Evolutionary conservation across 1,284 basidiomycete species (phyloP).

Genomic region (Malassezia cuniculi): DNA sequence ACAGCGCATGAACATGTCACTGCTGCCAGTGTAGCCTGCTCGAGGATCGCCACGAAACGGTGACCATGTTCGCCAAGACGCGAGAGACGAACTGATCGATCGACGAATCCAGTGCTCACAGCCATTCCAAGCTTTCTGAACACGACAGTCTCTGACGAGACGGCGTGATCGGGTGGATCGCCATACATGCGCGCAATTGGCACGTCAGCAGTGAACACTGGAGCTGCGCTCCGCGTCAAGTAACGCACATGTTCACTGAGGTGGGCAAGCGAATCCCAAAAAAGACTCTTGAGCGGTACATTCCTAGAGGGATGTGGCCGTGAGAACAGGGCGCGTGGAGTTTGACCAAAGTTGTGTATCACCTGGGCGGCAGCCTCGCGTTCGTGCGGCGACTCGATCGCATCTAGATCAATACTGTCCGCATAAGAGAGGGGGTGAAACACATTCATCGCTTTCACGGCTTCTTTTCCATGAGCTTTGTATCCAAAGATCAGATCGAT

Average conservation of each 20-base stretch:
- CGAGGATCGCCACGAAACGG: too few relatives aligned
- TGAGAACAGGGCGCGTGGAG: constrained; percentile 57
- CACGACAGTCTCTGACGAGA: too few relatives aligned
- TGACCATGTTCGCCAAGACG: too few relatives aligned
- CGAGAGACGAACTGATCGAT: too few relatives aligned
- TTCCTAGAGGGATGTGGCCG: constrained; percentile 63
- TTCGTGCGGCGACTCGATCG: constrained; percentile 72
- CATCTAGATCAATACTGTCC: constrained; percentile 50
- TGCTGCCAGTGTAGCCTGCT: constrained; percentile 48
- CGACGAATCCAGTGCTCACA: constrained; percentile 48
- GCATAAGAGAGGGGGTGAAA: constrained; percentile 93
- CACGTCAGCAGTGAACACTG: too few relatives aligned
- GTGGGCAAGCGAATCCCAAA: too few relatives aligned
- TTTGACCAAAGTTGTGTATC: constrained; percentile 66
- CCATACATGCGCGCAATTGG: too few relatives aligned
- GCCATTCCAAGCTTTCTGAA: constrained; percentile 51
- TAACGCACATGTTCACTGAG: not conserved
- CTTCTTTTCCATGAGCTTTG: constrained; percentile 30
- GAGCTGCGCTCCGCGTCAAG: too few relatives aligned
- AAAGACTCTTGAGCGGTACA: constrained; percentile 45
- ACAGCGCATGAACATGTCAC: constrained; percentile 30
- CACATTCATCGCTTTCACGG: constrained; percentile 59
- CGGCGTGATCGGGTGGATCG: too few relatives aligned
- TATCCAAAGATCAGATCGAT: constrained; percentile 59
- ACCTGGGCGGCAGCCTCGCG: constrained; percentile 83